phyloP scores from a whole-genome alignment of 345 rosid species.

The Eucalyptus guilfoylei region DNA sequence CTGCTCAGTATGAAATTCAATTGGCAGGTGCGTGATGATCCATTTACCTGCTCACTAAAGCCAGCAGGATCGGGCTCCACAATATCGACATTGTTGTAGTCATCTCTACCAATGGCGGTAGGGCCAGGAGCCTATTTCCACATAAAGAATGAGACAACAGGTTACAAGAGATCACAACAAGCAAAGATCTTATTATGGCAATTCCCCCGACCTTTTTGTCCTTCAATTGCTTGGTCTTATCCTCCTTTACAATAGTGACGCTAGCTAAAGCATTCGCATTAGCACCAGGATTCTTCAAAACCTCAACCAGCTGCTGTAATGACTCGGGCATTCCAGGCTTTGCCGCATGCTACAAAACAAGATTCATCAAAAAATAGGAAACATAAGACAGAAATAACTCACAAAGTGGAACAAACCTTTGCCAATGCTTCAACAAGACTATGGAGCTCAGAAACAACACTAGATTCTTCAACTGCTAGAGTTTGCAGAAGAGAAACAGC shows the following conservation, averaged over 20 bases:
- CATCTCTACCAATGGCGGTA: conserved; percentile 37
- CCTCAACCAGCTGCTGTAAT: conserved; percentile 75
- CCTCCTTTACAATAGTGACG: conserved; percentile 45
- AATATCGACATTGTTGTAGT: conserved; percentile 27
- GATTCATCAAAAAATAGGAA: not conserved
- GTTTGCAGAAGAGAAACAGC: conserved; percentile 75
- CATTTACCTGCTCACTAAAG: conserved; percentile 68
- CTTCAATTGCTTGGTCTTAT: conserved; percentile 46
- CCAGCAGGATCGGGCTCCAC: conserved; percentile 74
- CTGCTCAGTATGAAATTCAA: not conserved
- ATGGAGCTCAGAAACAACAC: conserved; percentile 87
- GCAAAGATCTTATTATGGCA: not conserved
- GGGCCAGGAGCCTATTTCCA: conserved; percentile 34
- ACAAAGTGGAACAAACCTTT: conserved; percentile 34
- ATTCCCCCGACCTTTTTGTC: conserved; percentile 56
- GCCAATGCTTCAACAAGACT: conserved; percentile 87
- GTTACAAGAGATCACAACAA: not conserved
- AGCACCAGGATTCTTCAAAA: conserved; percentile 57
- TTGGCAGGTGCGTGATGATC: not conserved
- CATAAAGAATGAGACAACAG: conserved; percentile 1
- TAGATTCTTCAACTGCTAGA: conserved; percentile 68
- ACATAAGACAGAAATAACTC: not conserved
- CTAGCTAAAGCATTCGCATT: conserved; percentile 26
- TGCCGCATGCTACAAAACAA: conserved; percentile 54
- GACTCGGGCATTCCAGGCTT: conserved; percentile 80